Percentiles rank a stretch among this genome's conserved stretches.
These are phyloP conservation scores for Rickenella mellea DNA, from an alignment of 768 basidiomycete species.

Conservation along the genomic window DNA sequence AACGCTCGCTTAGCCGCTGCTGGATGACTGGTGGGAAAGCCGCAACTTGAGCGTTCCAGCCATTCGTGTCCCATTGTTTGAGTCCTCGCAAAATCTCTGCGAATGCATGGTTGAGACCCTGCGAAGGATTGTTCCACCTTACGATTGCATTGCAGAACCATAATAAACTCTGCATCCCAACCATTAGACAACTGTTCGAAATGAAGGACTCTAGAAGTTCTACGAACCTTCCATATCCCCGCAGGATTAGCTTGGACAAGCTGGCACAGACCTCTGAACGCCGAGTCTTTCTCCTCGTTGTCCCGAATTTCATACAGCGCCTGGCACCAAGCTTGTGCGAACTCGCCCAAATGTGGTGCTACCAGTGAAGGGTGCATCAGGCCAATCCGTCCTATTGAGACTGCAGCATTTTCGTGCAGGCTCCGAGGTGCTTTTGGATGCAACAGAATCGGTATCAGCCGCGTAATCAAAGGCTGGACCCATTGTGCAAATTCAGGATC, in stretches of 20 bases:
- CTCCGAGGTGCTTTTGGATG: constrained; percentile 90
- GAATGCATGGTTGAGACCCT: constrained; percentile 92
- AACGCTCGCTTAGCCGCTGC: constrained; percentile 77
- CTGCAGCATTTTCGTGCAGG: constrained; percentile 95
- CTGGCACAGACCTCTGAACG: constrained; percentile 94
- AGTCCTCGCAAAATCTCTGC: constrained; percentile 80
- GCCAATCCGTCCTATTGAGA: constrained; percentile 94
- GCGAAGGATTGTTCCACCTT: constrained; percentile 87
- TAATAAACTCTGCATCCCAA: constrained; percentile 60
- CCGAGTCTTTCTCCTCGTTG: constrained; percentile 99
- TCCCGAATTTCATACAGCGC: constrained; percentile 97
- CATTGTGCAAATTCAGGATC: constrained; percentile 87
- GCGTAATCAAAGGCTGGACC: constrained; percentile 78
- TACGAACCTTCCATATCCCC: constrained; percentile 81
- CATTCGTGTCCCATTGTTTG: constrained; percentile 76
- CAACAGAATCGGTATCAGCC: constrained; percentile 87
- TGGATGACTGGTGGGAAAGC: constrained; percentile 84
- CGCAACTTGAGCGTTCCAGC: constrained; percentile 78
- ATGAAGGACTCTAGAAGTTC: neutral
- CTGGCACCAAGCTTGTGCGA: constrained; percentile 95
- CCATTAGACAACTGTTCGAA: constrained; percentile 15
- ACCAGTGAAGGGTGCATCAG: constrained; percentile 85
- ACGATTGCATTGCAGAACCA: constrained; percentile 99
- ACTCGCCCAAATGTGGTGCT: constrained; percentile 81
- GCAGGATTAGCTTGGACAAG: constrained; percentile 91